Evolutionary conservation across 1,284 basidiomycete species (phyloP), one percentile per base, ranked within the genome.

Genomic region (Ceratobasidium sp.): DNA sequence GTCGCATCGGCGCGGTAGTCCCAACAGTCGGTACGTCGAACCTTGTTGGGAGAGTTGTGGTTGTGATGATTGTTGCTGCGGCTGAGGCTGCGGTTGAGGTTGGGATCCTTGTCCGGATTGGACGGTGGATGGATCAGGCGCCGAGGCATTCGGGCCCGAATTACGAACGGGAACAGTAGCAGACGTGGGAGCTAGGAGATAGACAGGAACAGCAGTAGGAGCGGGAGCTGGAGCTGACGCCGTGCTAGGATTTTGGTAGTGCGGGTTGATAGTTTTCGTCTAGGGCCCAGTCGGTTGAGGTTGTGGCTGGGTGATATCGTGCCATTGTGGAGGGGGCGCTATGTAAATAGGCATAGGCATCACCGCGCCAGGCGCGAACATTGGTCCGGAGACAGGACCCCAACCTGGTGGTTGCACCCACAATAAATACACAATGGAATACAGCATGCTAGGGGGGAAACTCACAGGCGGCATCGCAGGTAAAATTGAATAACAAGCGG

Each of bases 401-500:
- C 60, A 63, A 45, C 60, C 60, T 5, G 60, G 60, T 41, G 47
- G 36, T 22, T 63, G 47, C n/a, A n/a, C n/a, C 36, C 36, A 41
- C 24, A 51, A 51, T 51, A 6, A 15, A 41, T 19, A 41, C 36
- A 41, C 36, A 41, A 41, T 11, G 36, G 17, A 8, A 14, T 29
- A 8, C n/a, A n/a, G n/a, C n/a, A n/a, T n/a, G n/a, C n/a, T n/a
- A n/a, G n/a, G n/a, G n/a, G n/a, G n/a, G n/a, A 19, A 11, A 53
- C 54, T 44, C 17, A 72, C 67, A 17, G 56, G 67, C 7, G 67
- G 67, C 4, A 22, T n/a, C n/a, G 67, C 24, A 36, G 67, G 56
- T 1, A 72, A 33, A 57, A 72, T 72, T 14, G 67, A 72, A 47
- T 72, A 72, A 45, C 51, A 22, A 5, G 29, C 31, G 50, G 65